Conservation (phyloP, 352 stramenopile species). For the Globisporangium ultimum region DNA sequence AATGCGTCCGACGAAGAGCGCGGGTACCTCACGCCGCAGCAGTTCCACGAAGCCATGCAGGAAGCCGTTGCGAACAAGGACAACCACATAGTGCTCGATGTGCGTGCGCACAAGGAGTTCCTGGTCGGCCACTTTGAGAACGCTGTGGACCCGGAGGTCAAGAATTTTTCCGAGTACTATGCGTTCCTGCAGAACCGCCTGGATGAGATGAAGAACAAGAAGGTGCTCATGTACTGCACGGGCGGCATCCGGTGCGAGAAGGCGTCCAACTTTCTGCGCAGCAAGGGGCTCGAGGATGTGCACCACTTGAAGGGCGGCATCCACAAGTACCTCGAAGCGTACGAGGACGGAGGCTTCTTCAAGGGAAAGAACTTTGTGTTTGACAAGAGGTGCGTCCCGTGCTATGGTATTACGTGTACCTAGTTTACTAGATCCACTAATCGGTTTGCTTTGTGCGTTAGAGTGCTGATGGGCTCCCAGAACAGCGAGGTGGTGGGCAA, state of each 20-base stretch:
- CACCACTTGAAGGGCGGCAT: slow-evolving; percentile 73
- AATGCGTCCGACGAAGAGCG: slow-evolving; percentile 50
- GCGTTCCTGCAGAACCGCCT: slow-evolving; percentile 54
- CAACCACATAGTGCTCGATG: slow-evolving; percentile 50
- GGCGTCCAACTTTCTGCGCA: slow-evolving; percentile 64
- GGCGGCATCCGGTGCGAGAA: slow-evolving; percentile 78
- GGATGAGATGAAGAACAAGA: slow-evolving; percentile 65
- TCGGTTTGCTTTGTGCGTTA: slow-evolving; percentile 5
- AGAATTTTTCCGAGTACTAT: slow-evolving; percentile 80
- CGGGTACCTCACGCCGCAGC: slow-evolving; percentile 68
- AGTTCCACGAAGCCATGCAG: slow-evolving; percentile 71
- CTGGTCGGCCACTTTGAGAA: slow-evolving; percentile 71
- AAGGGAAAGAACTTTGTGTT: slow-evolving; percentile 81
- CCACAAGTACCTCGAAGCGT: slow-evolving; percentile 72
- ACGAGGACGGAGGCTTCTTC: slow-evolving; percentile 59
- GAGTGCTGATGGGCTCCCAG: slow-evolving; percentile 54
- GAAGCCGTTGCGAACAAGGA: slow-evolving; percentile 40
- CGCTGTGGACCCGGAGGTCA: slow-evolving; percentile 59
- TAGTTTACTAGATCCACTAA: neutral
- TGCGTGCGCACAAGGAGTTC: slow-evolving; percentile 63
- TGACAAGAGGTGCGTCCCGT: slow-evolving; percentile 54
- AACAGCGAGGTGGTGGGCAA: slow-evolving; percentile 67
- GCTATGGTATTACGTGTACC: neutral
- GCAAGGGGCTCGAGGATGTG: slow-evolving; percentile 48
- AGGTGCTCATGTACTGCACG: slow-evolving; percentile 80